phyloP scores from a whole-genome alignment of 148 eudicot species.

The Pouteria glomerata region DNA sequence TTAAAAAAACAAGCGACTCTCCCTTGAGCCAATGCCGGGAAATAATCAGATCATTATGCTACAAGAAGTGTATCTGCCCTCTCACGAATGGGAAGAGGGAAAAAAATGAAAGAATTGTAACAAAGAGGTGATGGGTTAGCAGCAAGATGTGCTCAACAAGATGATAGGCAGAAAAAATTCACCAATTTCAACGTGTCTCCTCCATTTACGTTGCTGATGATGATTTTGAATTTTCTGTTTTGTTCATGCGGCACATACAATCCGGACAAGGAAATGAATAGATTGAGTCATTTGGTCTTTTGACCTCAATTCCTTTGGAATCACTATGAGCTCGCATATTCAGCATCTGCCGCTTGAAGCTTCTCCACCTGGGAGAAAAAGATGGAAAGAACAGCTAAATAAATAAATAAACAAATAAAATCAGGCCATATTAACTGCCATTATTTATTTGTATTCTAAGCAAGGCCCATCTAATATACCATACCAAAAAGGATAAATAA shows the following conservation, averaged over 20 bases:
- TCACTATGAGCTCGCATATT: conserved; percentile 83
- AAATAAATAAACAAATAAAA: no score
- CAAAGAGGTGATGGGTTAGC: conserved; percentile 18
- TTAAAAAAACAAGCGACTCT: no score
- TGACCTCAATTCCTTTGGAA: conserved; percentile 79
- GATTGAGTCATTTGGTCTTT: conserved; percentile 79
- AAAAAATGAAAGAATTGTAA: conserved; percentile 56
- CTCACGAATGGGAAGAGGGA: conserved; percentile 28
- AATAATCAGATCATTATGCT: conserved; percentile 31
- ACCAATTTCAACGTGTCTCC: background rate
- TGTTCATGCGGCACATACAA: conserved; percentile 84
- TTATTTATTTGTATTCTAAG: background rate
- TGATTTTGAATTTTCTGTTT: conserved; percentile 55
- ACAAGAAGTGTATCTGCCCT: conserved; percentile 25
- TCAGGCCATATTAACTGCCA: background rate
- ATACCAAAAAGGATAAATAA: background rate
- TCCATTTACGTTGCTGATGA: conserved; percentile 40
- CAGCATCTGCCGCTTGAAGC: conserved; percentile 84
- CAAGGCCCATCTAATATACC: no score
- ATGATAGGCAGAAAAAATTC: conserved; percentile 9
- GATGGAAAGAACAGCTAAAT: background rate
- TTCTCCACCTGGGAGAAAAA: conserved; percentile 47
- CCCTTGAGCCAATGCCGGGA: no score
- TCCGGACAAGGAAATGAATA: conserved; percentile 92
- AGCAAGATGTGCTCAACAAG: conserved; percentile 18